These are phyloP conservation scores for Ceratobasidium papillatum DNA, from an alignment of 1,284 basidiomycete genomes.

Conservation along the genomic window DNA sequence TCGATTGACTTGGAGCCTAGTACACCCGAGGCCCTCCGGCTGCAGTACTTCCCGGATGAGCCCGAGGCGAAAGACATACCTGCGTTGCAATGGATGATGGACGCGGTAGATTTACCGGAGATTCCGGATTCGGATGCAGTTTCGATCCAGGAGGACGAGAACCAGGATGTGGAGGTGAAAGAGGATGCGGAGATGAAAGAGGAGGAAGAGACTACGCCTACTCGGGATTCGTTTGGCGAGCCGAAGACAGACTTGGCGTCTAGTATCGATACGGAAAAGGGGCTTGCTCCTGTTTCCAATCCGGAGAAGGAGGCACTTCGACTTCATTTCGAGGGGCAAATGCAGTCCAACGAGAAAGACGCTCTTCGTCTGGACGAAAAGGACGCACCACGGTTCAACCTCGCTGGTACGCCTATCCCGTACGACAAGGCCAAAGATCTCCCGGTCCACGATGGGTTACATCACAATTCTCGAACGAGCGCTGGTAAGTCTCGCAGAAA, in stretches of 20 bases:
- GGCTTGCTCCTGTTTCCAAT: no score
- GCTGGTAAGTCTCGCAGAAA: conserved; percentile 37
- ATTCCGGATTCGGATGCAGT: conserved; percentile 35
- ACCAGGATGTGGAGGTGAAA: not conserved
- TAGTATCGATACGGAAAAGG: not conserved
- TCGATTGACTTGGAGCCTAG: conserved; percentile 56
- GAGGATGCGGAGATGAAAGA: not conserved
- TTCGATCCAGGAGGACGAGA: not conserved
- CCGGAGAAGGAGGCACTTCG: not conserved
- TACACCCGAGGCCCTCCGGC: conserved; percentile 83
- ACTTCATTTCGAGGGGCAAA: not conserved
- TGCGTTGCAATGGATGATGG: conserved; percentile 76
- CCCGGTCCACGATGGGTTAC: conserved; percentile 85
- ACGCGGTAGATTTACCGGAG: conserved; percentile 41
- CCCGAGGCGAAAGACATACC: conserved; percentile 69
- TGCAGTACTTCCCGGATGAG: conserved; percentile 81
- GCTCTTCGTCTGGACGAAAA: conserved; percentile 29
- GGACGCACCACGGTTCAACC: conserved; percentile 69
- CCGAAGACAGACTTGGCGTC: not conserved
- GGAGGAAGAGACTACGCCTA: not conserved
- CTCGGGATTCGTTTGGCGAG: not conserved
- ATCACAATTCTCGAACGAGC: conserved; percentile 74
- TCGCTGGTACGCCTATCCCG: conserved; percentile 73
- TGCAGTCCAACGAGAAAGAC: not conserved
- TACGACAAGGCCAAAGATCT: conserved; percentile 51